phyloP scores from a whole-genome alignment of 208 protist species.

The Porcisia hertigi region DNA sequence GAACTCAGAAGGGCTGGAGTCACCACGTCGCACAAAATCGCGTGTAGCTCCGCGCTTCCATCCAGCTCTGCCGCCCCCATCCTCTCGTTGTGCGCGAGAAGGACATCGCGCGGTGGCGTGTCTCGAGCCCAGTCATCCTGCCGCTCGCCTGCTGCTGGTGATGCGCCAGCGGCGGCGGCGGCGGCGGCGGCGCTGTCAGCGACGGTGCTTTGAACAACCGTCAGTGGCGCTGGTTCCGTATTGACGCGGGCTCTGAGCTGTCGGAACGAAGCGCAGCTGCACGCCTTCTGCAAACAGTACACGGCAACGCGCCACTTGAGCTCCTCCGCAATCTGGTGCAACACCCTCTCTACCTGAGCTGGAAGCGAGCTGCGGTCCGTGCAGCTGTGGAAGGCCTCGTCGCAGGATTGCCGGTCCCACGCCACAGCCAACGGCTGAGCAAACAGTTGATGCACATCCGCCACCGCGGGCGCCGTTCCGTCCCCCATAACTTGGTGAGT shows the following conservation, averaged over 20 bases:
- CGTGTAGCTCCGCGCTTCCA: slow-evolving; percentile 34
- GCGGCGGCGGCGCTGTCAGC: background rate
- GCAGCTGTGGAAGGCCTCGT: slow-evolving; percentile 17
- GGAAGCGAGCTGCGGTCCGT: slow-evolving; percentile 18
- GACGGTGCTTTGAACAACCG: background rate
- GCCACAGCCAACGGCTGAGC: slow-evolving; percentile 20
- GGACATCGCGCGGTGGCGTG: slow-evolving; percentile 7
- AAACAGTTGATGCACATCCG: slow-evolving; percentile 17
- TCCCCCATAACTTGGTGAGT: slow-evolving; percentile 13
- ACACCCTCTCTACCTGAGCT: slow-evolving; percentile 13
- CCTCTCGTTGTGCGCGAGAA: slow-evolving; percentile 22
- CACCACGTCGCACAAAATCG: slow-evolving; percentile 55
- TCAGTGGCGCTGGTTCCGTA: background rate
- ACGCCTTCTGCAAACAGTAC: slow-evolving; percentile 31
- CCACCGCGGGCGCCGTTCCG: slow-evolving; percentile 9
- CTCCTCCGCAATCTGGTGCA: slow-evolving; percentile 16
- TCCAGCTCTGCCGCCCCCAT: slow-evolving; percentile 9
- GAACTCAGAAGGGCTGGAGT: slow-evolving; percentile 65
- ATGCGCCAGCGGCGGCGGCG: background rate
- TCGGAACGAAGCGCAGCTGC: slow-evolving; percentile 10
- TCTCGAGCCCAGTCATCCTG: background rate
- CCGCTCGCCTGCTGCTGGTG: background rate
- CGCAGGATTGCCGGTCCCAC: slow-evolving; percentile 28
- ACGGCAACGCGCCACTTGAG: slow-evolving; percentile 27
- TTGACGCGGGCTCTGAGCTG: slow-evolving; percentile 12